phyloP scores from a whole-genome alignment of 805 yeast species.

The Schwanniomyces sp. region DNA sequence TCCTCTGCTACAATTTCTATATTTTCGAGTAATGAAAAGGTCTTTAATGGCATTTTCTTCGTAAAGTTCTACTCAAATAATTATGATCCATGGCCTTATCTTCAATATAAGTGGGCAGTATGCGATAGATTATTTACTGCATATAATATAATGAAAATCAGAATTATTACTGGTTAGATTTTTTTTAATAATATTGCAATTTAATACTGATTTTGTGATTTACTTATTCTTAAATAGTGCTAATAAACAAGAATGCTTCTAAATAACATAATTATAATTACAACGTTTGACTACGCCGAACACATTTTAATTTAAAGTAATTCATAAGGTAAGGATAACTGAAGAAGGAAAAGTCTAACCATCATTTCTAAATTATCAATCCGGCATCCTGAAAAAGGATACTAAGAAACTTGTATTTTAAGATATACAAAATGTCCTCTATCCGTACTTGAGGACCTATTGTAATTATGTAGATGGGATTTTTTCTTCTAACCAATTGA shows the following conservation, averaged over 20 bases:
- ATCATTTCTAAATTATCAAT: no score
- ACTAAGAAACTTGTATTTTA: not conserved
- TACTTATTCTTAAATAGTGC: not conserved
- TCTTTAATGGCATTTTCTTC: slow-evolving; percentile 41
- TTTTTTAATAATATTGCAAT: no score
- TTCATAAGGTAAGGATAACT: no score
- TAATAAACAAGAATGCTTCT: not conserved
- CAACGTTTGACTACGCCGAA: not conserved
- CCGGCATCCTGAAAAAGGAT: no score
- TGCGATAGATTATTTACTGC: no score
- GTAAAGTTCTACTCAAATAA: not conserved
- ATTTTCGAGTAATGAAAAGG: slow-evolving; percentile 24
- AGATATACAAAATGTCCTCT: not conserved
- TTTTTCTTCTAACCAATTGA: slow-evolving; percentile 23
- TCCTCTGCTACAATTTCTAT: slow-evolving; percentile 48
- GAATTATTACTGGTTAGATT: no score
- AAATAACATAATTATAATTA: not conserved
- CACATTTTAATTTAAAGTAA: no score
- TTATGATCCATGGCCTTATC: no score
- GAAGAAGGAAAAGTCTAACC: no score
- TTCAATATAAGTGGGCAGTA: no score
- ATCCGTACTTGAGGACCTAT: not conserved
- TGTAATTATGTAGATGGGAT: not conserved
- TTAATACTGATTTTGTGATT: not conserved
- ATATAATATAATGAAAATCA: no score